Percentiles rank a stretch among this genome's conserved stretches.
Conservation (phyloP, 2,329 filamentous ascomycete species). For the Fusarium piperis region DNA sequence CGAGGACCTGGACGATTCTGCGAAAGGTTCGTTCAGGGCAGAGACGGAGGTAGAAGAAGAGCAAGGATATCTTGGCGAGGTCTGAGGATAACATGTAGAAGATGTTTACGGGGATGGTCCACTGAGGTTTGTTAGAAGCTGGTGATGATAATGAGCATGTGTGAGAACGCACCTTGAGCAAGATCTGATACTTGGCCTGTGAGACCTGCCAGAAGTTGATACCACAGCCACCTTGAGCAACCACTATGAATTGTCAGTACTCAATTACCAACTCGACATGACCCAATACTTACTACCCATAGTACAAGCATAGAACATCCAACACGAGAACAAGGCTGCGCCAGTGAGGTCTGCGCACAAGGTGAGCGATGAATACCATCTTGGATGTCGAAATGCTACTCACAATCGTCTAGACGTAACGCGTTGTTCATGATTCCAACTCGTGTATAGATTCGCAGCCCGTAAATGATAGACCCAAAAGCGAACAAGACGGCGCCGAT, state of each 20-base stretch:
- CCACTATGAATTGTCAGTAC: slow-evolving; percentile 11
- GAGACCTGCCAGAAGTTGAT: slow-evolving; percentile 36
- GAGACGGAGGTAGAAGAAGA: slow-evolving; percentile 36
- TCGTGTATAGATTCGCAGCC: slow-evolving; percentile 21
- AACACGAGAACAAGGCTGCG: slow-evolving; percentile 31
- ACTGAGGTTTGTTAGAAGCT: slow-evolving; percentile 8
- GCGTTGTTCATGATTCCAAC: slow-evolving; percentile 22
- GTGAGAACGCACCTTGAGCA: slow-evolving; percentile 15
- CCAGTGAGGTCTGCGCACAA: slow-evolving; percentile 16
- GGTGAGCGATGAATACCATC: not conserved
- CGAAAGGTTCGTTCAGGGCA: slow-evolving; percentile 35
- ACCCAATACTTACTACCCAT: slow-evolving; percentile 31
- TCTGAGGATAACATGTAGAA: slow-evolving; percentile 40
- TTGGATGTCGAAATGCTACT: rapidly evolving
- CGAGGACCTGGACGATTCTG: slow-evolving; percentile 11
- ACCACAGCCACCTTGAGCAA: slow-evolving; percentile 29
- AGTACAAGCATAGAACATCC: slow-evolving; percentile 35
- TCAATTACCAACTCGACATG: not conserved
- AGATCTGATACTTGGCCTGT: slow-evolving; percentile 12
- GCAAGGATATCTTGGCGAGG: slow-evolving; percentile 34
- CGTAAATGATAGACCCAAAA: slow-evolving; percentile 24
- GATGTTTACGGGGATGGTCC: slow-evolving; percentile 39
- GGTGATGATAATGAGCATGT: rapidly evolving
- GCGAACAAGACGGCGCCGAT: slow-evolving; percentile 29
- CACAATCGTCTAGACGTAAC: slow-evolving; percentile 29